Conservation (phyloP, 1,284 basidiomycete genomes). For the Boletus sp. region DNA sequence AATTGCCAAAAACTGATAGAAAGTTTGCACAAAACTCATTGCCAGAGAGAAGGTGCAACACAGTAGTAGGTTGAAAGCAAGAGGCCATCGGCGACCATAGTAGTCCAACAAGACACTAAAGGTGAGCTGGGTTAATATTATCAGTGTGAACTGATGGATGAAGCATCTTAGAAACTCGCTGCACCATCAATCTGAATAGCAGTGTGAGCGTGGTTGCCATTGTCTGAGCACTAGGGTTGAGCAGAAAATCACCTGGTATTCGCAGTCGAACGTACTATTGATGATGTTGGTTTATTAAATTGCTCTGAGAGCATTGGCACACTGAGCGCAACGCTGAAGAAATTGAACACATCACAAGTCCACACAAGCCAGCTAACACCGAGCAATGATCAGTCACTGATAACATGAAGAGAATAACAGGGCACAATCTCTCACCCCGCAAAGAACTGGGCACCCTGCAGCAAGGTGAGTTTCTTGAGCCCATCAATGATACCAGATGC, state of each 20-base stretch:
- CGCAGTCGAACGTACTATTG: conserved; percentile 53
- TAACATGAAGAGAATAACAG: background rate
- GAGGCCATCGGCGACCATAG: conserved; percentile 92
- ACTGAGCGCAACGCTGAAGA: conserved; percentile 83
- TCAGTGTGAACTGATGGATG: background rate
- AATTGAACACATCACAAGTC: conserved; percentile 82
- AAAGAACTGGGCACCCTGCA: conserved; percentile 61
- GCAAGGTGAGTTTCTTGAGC: conserved; percentile 45
- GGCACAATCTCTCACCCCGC: conserved; percentile 51
- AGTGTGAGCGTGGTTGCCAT: conserved; percentile 92
- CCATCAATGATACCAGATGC: conserved; percentile 44
- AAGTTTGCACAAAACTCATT: conserved; percentile 72
- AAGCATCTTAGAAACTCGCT: conserved; percentile 41
- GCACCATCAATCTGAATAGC: conserved; percentile 90
- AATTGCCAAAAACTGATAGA: conserved; percentile 67
- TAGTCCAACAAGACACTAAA: conserved; percentile 87
- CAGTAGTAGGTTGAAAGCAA: conserved; percentile 77
- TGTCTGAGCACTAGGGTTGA: conserved; percentile 49
- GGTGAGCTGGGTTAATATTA: conserved; percentile 48
- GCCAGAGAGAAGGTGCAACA: conserved; percentile 80
- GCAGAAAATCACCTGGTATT: conserved; percentile 1
- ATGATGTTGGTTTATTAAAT: conserved; percentile 52
- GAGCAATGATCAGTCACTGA: conserved; percentile 1
- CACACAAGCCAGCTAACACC: conserved; percentile 70
- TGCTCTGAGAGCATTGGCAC: conserved; percentile 59